A percentile compares a stretch with the other conserved stretches of the same genome.
phyloP scores from a whole-genome alignment of 2,329 filamentous ascomycete genomes.

The Colletotrichum sp. region DNA sequence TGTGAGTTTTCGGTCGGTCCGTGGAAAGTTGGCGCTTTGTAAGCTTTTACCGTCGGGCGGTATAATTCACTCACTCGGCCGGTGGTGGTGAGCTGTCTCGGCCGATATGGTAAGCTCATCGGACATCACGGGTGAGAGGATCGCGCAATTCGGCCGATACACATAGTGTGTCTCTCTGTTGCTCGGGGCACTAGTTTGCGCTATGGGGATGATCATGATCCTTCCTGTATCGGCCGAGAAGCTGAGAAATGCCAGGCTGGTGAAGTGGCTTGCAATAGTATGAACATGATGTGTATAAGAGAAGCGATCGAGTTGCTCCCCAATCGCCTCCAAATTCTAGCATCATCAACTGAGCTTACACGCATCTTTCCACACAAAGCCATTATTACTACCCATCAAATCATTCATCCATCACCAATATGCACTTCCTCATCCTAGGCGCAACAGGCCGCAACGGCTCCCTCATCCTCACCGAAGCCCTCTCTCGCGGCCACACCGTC shows the following conservation, averaged over 20 bases:
- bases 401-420: constrained; percentile 21
- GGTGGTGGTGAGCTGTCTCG: background rate
- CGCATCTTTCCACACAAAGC: background rate
- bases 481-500: constrained; percentile 44
- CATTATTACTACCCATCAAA: background rate
- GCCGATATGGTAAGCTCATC: background rate
- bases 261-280: background rate
- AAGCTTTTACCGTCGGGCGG: background rate
- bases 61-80: background rate
- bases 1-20: background rate
- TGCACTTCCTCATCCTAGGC: constrained; percentile 53
- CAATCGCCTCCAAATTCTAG: background rate
- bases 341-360: background rate
- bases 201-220: background rate
- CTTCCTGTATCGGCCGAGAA: background rate
- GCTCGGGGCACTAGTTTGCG: background rate
- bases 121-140: background rate
- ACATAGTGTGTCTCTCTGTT: background rate
- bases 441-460: constrained; percentile 52
- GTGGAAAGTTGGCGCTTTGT: background rate
- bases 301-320: background rate
- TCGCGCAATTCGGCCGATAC: background rate
- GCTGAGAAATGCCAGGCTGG: background rate
- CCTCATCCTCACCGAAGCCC: constrained; percentile 43
- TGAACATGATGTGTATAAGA: background rate